Conservation (phyloP, 2,329 filamentous ascomycete genomes). For the Pseudopyricularia javanii region DNA sequence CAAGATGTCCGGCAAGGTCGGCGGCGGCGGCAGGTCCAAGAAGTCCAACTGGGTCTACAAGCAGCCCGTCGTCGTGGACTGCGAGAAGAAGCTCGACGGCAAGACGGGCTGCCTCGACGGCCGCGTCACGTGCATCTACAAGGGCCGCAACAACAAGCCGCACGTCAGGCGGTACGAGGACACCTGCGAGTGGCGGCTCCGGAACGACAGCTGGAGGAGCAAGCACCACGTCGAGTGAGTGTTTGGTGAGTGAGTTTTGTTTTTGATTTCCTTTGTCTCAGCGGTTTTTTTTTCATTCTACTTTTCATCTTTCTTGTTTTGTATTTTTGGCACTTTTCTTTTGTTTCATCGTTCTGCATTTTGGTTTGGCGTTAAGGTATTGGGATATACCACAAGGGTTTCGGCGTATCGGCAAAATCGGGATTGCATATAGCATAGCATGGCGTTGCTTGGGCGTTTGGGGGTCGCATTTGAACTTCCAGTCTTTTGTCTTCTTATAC, state of each 20-base stretch:
- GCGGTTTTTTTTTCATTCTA: neutral
- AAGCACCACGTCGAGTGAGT: neutral
- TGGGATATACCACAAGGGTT: neutral
- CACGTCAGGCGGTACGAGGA: neutral
- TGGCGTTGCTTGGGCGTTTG: neutral
- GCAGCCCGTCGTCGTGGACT: neutral
- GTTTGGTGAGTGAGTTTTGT: neutral
- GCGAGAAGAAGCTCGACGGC: slow-evolving; percentile 2
- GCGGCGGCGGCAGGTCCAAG: neutral
- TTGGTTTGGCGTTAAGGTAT: neutral
- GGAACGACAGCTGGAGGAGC: slow-evolving; percentile 1
- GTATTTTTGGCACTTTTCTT: neutral
- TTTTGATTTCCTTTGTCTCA: neutral
- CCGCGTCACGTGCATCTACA: slow-evolving; percentile 1
- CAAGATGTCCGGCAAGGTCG: neutral
- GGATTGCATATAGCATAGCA: neutral
- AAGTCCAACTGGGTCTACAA: slow-evolving; percentile 1
- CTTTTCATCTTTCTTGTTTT: neutral
- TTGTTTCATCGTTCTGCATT: neutral
- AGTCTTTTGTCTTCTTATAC: too few species aligned
- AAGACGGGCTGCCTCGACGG: neutral
- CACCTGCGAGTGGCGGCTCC: slow-evolving; percentile 2
- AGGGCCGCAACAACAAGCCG: slow-evolving; percentile 1
- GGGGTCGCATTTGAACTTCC: too few species aligned
- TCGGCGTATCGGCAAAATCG: neutral